phyloP scores from a whole-genome alignment of 1,139 yeast genomes.

The Kodamaea sp. region DNA sequence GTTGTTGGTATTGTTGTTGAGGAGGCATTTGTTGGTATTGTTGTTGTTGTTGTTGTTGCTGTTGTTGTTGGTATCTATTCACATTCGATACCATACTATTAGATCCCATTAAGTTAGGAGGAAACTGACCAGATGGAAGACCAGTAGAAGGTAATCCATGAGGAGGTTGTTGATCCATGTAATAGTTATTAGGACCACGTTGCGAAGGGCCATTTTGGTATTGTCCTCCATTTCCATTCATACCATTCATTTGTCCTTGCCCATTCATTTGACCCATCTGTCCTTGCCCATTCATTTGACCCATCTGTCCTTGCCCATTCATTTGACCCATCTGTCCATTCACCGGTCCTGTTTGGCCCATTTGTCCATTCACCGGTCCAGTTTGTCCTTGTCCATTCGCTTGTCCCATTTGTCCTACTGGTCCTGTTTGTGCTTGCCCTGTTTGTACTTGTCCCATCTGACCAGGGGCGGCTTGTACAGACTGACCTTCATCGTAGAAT shows the following conservation, averaged over 20 bases:
- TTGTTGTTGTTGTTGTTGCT: slow-evolving; percentile 8
- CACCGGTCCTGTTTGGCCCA: neutral
- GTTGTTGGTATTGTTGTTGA: slow-evolving; percentile 10
- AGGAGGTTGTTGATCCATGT: slow-evolving; percentile 32
- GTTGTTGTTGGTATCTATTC: slow-evolving; percentile 16
- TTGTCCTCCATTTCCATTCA: slow-evolving; percentile 2
- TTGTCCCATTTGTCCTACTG: neutral
- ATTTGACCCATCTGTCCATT: neutral
- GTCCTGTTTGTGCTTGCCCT: no score
- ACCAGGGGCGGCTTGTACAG: neutral
- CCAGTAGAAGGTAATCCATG: slow-evolving; percentile 39
- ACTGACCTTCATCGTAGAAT: neutral
- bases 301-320: no score
- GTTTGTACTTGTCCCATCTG: no score
- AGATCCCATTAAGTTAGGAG: slow-evolving; percentile 23
- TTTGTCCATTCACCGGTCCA: slow-evolving; percentile 1
- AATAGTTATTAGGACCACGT: slow-evolving; percentile 11
- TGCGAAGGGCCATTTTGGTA: neutral
- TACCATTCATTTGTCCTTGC: no score
- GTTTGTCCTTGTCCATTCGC: neutral
- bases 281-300: no score
- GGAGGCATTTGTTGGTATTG: slow-evolving; percentile 6
- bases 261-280: no score
- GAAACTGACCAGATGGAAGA: slow-evolving; percentile 27
- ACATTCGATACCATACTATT: slow-evolving; percentile 13